Evolutionary conservation across 2,329 filamentous ascomycete species (phyloP).

Genomic region (Beauveria brongniartii): DNA sequence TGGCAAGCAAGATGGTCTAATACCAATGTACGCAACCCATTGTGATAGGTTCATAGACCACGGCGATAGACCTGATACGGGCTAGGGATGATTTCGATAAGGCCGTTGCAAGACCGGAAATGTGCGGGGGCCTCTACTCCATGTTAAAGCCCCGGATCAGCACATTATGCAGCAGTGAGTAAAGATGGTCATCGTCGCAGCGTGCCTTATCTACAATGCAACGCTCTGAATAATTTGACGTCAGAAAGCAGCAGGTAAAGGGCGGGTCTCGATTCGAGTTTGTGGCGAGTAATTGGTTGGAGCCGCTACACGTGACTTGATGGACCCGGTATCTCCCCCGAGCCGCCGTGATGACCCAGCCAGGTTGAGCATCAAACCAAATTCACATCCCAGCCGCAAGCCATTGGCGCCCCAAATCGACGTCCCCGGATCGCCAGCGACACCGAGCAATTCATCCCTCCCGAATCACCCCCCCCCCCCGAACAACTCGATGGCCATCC

Average conservation of each 20-base stretch:
- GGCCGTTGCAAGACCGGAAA: not conserved
- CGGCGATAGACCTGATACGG: not conserved
- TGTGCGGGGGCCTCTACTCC: not conserved
- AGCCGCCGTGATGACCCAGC: slow-evolving; percentile 4
- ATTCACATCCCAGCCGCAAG: slow-evolving; percentile 7
- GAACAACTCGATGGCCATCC: slow-evolving; percentile 23
- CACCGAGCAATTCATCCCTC: slow-evolving; percentile 10
- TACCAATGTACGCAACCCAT: not conserved
- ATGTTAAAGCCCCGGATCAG: not conserved
- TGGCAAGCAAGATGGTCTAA: not conserved
- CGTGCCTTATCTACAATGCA: not conserved
- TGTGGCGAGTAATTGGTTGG: not conserved
- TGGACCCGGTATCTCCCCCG: not conserved
- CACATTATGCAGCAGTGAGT: not conserved
- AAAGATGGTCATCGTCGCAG: not conserved
- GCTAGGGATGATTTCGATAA: not conserved
- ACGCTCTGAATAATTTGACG: not conserved
- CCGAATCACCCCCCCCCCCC: not conserved
- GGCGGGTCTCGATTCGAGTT: not conserved
- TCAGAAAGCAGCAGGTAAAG: slow-evolving; percentile 1
- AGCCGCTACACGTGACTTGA: not conserved
- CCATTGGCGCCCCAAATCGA: slow-evolving; percentile 24
- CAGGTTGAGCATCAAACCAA: slow-evolving; percentile 2
- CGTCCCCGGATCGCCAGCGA: slow-evolving; percentile 15
- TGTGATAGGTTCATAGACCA: not conserved